Evolutionary conservation across 176 grass and related monocot genomes (phyloP), one percentile per base, ranked within the genome.

Genomic region (Ensete ventricosum): DNA sequence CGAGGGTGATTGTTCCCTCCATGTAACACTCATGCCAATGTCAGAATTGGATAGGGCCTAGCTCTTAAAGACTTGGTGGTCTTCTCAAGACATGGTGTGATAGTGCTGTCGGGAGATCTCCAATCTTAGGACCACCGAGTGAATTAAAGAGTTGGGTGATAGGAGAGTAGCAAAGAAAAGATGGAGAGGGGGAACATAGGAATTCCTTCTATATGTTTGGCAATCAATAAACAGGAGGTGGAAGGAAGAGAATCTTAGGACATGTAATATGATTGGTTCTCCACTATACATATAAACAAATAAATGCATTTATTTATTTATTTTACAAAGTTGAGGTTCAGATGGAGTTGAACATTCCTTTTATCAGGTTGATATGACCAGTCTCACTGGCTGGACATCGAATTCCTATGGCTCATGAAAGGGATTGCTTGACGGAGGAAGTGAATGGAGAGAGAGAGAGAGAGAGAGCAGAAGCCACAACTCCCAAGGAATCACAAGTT

Each of bases 91-190:
- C 68, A 71, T 71, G 34, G 68, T 49, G 68, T 52, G 68, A 71
- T 71, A 51, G 68, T 71, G 68, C 43, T 71, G 68, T 71, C 68
- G 68, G 68, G 68, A 71, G 49, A 71, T 71, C 68, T 71, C 68
- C 19, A 51, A 17, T 51, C 68, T 71, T 52, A 71, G 68, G 68
- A 71, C 68, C 68, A 71, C 68, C 17, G 22, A 51, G 68, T 51
- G 34, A 71, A 65, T 27, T 65, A 14, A 65, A 26, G 21, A 29
- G n/a, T 3, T 22, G 9, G 9, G 21, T 29, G 17, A 65, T 65
- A 26, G 63, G 21, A 21, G 22, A 65, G 14, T 14, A 65, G 63
- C 63, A 26, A 26, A 11, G n/a, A 19, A 59, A 59, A 59, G 16
- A 59, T 17, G 16, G 12, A 43, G 34, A 4, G 0, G 4, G 34